Conservation (phyloP, 495 filamentous ascomycete genomes). For the Hypoxylon subgilvum region DNA sequence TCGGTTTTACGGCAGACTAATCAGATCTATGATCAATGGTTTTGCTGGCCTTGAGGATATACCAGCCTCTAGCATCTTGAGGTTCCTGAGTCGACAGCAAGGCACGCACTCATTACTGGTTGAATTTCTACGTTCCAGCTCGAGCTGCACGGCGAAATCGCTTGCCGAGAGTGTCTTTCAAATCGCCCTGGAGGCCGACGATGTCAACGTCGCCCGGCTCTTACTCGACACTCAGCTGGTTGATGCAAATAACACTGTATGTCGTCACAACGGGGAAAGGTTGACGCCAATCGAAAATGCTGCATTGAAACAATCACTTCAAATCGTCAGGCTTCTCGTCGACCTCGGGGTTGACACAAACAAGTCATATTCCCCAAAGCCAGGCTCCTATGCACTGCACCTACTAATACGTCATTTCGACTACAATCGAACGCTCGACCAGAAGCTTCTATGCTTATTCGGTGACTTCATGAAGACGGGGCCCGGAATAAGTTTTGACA, state of each 20-base stretch:
- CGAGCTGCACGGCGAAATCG: slow-evolving; percentile 2
- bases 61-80: slow-evolving; percentile 3
- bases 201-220: neutral
- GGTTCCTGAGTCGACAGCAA: neutral
- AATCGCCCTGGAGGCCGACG: slow-evolving; percentile 5
- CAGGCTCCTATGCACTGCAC: neutral
- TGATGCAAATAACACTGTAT: slow-evolving; percentile 8
- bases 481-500: too few relatives aligned
- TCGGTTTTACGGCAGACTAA: slow-evolving; percentile 5
- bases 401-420: neutral
- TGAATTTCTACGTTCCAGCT: neutral
- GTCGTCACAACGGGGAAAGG: neutral
- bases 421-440: neutral
- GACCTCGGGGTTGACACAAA: slow-evolving; percentile 4
- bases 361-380: neutral
- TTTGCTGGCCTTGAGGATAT: slow-evolving; percentile 8
- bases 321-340: neutral
- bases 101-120: neutral
- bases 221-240: neutral
- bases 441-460: neutral
- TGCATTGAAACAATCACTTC: neutral
- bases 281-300: slow-evolving; percentile 10
- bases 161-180: slow-evolving; percentile 14
- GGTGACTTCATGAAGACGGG: too few relatives aligned
- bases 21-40: slow-evolving; percentile 2